A percentile compares a stretch with the other conserved stretches of the same genome.
phyloP scores from a whole-genome alignment of 2,329 filamentous ascomycete genomes.

The Alternaria triticimaculans region DNA sequence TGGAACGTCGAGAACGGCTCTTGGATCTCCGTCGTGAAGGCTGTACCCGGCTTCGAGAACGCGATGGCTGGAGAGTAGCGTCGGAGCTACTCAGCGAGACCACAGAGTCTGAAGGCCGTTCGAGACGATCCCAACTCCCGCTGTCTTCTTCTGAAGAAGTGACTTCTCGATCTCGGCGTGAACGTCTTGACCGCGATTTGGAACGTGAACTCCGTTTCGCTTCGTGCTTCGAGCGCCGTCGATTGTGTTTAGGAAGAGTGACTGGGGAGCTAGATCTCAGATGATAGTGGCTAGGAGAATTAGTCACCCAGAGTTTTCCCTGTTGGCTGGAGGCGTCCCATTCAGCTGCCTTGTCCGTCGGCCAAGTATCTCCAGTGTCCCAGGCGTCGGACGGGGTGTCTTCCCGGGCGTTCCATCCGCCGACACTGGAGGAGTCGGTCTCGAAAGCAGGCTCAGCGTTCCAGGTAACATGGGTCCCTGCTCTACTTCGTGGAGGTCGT shows the following conservation, averaged over 20 bases:
- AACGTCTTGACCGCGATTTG: constrained; percentile 1
- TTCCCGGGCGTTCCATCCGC: constrained; percentile 19
- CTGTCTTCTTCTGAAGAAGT: constrained; percentile 15
- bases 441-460: constrained; percentile 12
- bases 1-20: not conserved
- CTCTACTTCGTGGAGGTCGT: constrained; percentile 4
- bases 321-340: constrained; percentile 3
- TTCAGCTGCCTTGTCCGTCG: not conserved
- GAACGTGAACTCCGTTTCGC: not conserved
- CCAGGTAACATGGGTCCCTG: constrained; percentile 20
- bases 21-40: not conserved
- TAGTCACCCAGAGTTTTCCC: not conserved
- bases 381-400: constrained; percentile 23
- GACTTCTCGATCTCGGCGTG: not conserved
- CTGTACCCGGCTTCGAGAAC: constrained; percentile 11
- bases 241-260: not conserved
- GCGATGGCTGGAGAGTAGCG: constrained; percentile 16
- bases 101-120: constrained; percentile 8
- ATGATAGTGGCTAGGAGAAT: not conserved
- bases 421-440: constrained; percentile 5
- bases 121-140: constrained; percentile 7
- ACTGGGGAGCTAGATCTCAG: not conserved
- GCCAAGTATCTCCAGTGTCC: constrained; percentile 27
- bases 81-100: constrained; percentile 17
- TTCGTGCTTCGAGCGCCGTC: not conserved